A percentile compares a stretch with the other conserved stretches of the same genome.
Evolutionary conservation across 2,329 filamentous ascomycete species (phyloP).

Genomic region (Colletotrichum plurivorum): DNA sequence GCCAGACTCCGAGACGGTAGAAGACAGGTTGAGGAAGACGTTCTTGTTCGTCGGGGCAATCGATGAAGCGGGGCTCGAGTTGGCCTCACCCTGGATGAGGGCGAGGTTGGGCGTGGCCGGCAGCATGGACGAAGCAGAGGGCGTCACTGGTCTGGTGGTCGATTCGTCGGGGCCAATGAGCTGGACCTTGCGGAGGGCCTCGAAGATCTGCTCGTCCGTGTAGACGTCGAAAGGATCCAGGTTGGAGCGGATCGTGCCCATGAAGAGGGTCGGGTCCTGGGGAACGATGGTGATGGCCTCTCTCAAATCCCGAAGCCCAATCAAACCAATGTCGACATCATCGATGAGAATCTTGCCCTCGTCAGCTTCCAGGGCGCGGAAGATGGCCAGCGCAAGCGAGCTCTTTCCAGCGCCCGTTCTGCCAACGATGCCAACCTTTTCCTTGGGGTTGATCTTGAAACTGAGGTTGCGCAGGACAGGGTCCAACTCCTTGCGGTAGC

Average conservation of each 20-base stretch:
- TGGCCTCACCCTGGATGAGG: conserved; percentile 21
- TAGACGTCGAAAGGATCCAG: conserved; percentile 93
- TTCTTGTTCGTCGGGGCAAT: conserved; percentile 85
- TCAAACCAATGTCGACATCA: conserved; percentile 87
- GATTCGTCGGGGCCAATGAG: conserved; percentile 77
- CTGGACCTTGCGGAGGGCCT: conserved; percentile 88
- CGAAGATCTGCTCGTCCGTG: conserved; percentile 91
- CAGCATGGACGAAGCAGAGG: conserved; percentile 40
- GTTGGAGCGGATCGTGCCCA: conserved; percentile 91
- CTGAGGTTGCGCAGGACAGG: conserved; percentile 86
- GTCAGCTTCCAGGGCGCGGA: conserved; percentile 93
- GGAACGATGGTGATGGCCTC: conserved; percentile 97
- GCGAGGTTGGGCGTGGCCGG: conserved; percentile 37
- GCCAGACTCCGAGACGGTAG: conserved; percentile 88
- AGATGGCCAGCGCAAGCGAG: conserved; percentile 91
- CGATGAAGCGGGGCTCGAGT: conserved; percentile 42
- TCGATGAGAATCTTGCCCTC: conserved; percentile 92
- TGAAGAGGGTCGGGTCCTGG: conserved; percentile 95
- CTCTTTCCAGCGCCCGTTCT: conserved; percentile 97
- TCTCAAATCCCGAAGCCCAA: conserved; percentile 93
- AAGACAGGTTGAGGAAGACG: conserved; percentile 89
- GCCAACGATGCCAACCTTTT: conserved; percentile 97
- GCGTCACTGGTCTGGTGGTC: conserved; percentile 46
- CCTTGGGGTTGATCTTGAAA: conserved; percentile 86
- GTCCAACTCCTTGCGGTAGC: conserved; percentile 90